Percentiles rank a stretch among this genome's conserved stretches.
phyloP scores from a whole-genome alignment of 495 filamentous ascomycete species.

The Annulohypoxylon stygium region DNA sequence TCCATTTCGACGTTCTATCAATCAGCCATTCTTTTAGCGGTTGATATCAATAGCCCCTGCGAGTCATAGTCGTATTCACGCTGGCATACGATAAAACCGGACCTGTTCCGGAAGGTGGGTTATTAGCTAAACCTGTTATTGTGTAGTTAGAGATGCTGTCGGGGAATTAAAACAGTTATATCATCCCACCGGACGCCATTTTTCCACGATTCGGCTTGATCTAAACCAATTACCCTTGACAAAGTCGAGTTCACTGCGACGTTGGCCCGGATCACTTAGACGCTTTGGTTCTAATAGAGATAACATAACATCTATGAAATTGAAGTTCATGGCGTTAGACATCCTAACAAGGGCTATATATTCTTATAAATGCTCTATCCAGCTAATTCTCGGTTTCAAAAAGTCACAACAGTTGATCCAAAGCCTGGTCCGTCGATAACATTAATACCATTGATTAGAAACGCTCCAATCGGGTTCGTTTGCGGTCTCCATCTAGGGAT shows the following conservation, averaged over 20 bases:
- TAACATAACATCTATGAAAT: not conserved
- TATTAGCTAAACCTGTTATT: slow-evolving; percentile 1
- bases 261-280: not conserved
- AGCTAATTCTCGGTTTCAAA: no score
- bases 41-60: slow-evolving; percentile 6
- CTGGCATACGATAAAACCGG: slow-evolving; percentile 14
- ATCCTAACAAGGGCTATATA: no score
- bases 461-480: not conserved
- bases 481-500: not conserved
- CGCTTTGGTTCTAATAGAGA: not conserved
- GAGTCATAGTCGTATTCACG: slow-evolving; percentile 15
- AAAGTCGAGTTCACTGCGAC: slow-evolving; percentile 1
- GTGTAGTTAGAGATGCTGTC: not conserved
- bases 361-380: no score
- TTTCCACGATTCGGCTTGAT: slow-evolving; percentile 40
- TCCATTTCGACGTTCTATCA: slow-evolving; percentile 2
- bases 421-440: no score
- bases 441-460: not conserved
- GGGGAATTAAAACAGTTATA: slow-evolving; percentile 13
- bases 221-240: not conserved
- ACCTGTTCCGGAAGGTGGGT: slow-evolving; percentile 36
- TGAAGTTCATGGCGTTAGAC: not conserved
- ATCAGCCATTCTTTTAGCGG: not conserved
- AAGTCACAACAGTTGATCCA: no score
- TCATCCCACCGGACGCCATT: slow-evolving; percentile 35